Percentiles rank a stretch among this genome's conserved stretches.
These are phyloP conservation scores for Bidens hawaiensis DNA, from an alignment of 140 eudicot species.

Conservation along the genomic window DNA sequence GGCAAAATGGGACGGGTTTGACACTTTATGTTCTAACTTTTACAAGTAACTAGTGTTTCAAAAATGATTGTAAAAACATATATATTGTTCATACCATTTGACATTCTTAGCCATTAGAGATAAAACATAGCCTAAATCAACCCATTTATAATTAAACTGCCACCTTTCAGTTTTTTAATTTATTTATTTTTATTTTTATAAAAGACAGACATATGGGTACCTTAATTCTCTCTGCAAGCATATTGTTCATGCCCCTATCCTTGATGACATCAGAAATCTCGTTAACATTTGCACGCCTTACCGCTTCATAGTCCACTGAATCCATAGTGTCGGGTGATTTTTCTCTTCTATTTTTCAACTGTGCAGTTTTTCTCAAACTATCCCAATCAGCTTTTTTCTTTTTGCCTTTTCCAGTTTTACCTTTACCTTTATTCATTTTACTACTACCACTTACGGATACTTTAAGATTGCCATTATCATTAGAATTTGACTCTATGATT, in stretches of 20 bases:
- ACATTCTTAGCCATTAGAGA: not conserved
- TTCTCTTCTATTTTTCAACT: conserved; percentile 40
- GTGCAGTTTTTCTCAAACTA: conserved; percentile 49
- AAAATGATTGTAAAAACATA: not conserved
- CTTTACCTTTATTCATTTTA: conserved; percentile 41
- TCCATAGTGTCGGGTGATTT: conserved; percentile 52
- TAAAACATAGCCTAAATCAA: not conserved
- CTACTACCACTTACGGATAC: conserved; percentile 4
- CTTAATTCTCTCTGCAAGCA: conserved; percentile 92
- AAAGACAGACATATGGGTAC: conserved; percentile 27
- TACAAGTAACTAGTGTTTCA: not conserved
- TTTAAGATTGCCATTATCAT: conserved; percentile 12
- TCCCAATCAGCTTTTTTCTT: conserved; percentile 60
- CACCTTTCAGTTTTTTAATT: not conserved
- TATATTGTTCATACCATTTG: not conserved
- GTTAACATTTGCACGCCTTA: conserved; percentile 65
- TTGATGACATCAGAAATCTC: conserved; percentile 74
- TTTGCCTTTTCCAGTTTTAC: conserved; percentile 40
- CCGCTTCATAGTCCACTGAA: conserved; percentile 93
- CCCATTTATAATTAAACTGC: not conserved
- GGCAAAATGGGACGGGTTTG: not conserved
- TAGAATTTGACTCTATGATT: conserved; percentile 29
- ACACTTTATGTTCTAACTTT: not conserved
- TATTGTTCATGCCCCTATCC: conserved; percentile 97
- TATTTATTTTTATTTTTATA: not conserved